A percentile compares a stretch with the other conserved stretches of the same genome.
Evolutionary conservation across 2,329 filamentous ascomycete genomes (phyloP).

Genomic region (Ophiostoma triangulosporum): DNA sequence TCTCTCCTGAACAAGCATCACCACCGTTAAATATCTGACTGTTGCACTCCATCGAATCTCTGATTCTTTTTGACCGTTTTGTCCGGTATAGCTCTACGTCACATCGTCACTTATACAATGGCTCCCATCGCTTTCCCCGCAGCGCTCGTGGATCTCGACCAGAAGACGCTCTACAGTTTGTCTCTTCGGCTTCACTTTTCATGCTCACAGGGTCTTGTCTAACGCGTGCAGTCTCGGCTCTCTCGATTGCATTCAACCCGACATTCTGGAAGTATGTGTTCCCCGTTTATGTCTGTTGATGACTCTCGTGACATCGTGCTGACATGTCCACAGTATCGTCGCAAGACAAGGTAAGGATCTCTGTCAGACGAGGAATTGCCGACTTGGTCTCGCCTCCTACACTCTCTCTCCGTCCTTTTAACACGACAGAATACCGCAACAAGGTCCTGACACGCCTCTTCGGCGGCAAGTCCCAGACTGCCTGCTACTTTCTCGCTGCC

Average conservation of each 20-base stretch:
- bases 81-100: neutral
- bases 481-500: slow-evolving; percentile 79
- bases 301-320: slow-evolving; percentile 15
- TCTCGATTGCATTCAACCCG: slow-evolving; percentile 84
- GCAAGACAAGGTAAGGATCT: slow-evolving; percentile 57
- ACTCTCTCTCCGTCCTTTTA: neutral
- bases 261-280: slow-evolving; percentile 92
- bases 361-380: too few relatives aligned
- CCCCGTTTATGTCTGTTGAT: neutral
- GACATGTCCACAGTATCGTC: slow-evolving; percentile 50
- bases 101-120: neutral
- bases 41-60: too few relatives aligned
- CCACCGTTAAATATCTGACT: neutral
- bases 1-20: neutral
- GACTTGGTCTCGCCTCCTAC: too few relatives aligned
- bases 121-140: neutral
- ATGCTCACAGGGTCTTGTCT: neutral
- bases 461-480: slow-evolving; percentile 59
- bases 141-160: slow-evolving; percentile 46
- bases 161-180: slow-evolving; percentile 54
- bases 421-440: slow-evolving; percentile 66
- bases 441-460: slow-evolving; percentile 81
- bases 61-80: too few relatives aligned
- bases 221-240: slow-evolving; percentile 52
- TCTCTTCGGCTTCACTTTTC: slow-evolving; percentile 10